Evolutionary conservation across 768 basidiomycete genomes (phyloP), one percentile per base, ranked within the genome.

Genomic region (Rubroboletus satanas): DNA sequence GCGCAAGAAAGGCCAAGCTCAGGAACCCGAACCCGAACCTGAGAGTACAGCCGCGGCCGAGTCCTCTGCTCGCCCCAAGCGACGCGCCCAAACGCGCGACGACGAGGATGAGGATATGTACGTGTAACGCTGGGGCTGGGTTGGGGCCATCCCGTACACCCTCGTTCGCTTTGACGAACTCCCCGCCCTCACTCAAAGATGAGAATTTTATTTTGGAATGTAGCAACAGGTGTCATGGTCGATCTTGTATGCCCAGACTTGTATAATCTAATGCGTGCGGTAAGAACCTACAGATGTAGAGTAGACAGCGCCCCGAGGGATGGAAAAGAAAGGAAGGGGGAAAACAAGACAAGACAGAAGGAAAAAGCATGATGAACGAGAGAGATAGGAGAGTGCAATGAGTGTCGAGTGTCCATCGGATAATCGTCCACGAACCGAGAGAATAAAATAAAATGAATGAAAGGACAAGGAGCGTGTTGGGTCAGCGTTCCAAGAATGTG

Each of bases 1-100:
- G 1, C 73, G 73, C 28, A 74, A 70, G 55, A 74, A 71, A 48
- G 26, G 0, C 2, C 64, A 54, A 4, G n/a, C 41, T n/a, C 53
- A 44, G 21, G 69, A 69, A n/a, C 49, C 51, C 8, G 62, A 62
- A 5, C n/a, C 53, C 0, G 66, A 58, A 7, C 37, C 52, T 5
- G 60, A 56, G 29, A 35, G 32, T 14, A 14, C 42, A 6, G 5
- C 35, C 11, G 6, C 33, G 2, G n/a, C 38, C 9, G 55, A 62
- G 32, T 4, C 49, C 1, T 33, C 57, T 21, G 15, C 60, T 2
- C 53, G 51, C 8, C 38, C 56, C 10, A 52, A 52, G 54, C 57
- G 60, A 39, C 58, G 57, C 5, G 51, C 54, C 0, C 54, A 37
- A 7, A 15, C 41, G n/a, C 56, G 43, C 14, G 47, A 59, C 10